Evolutionary conservation across 1,284 basidiomycete genomes (phyloP).

Genomic region (Irpex lacteus): DNA sequence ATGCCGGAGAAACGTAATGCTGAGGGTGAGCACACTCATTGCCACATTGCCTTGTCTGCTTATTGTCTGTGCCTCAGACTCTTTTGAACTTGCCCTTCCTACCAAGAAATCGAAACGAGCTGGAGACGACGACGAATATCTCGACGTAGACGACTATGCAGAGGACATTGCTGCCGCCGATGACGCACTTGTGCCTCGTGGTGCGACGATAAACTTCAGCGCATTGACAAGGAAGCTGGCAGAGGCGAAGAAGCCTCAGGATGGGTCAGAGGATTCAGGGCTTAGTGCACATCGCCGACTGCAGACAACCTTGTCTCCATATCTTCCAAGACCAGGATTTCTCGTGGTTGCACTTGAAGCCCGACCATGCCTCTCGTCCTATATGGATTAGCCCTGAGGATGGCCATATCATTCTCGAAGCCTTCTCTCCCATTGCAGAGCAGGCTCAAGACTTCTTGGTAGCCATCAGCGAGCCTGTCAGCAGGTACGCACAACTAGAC

Average conservation of each 20-base stretch:
- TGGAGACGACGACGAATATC: conserved; percentile 49
- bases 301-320: conserved; percentile 74
- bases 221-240: conserved; percentile 75
- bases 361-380: conserved; percentile 87
- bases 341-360: conserved; percentile 81
- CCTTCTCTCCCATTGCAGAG: conserved; percentile 94
- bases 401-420: conserved; percentile 93
- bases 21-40: conserved; percentile 9
- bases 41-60: conserved; percentile 8
- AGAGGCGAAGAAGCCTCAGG: conserved; percentile 46
- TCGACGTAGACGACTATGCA: conserved; percentile 51
- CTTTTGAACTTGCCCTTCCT: conserved; percentile 38
- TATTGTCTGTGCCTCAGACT: conserved; percentile 18
- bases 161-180: conserved; percentile 43
- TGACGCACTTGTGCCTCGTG: conserved; percentile 56
- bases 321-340: conserved; percentile 84
- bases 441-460: conserved; percentile 99
- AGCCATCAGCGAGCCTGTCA: conserved; percentile 98
- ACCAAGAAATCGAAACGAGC: conserved; percentile 50
- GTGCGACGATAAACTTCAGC: conserved; percentile 78
- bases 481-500: conserved; percentile 65
- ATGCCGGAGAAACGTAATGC: conserved; percentile 20
- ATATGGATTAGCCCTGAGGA: conserved; percentile 95
- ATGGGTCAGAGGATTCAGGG: conserved; percentile 28
- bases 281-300: conserved; percentile 56